Percentiles rank a stretch among this genome's conserved stretches.
Conservation (phyloP, 2,329 filamentous ascomycete genomes). For the Aurifilum marmelostoma region DNA sequence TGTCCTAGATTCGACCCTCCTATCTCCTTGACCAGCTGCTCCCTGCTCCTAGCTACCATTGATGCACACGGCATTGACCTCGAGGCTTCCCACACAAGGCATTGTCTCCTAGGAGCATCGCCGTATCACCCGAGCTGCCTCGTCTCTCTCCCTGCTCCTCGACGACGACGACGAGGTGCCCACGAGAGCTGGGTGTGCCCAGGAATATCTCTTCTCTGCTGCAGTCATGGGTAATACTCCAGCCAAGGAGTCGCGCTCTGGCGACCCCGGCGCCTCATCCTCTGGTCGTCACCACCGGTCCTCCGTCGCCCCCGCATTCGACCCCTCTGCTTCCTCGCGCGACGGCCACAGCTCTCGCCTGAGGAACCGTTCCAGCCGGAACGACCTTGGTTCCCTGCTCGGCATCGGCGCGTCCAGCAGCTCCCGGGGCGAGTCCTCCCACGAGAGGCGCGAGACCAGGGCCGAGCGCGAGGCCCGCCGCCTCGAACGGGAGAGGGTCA, state of each 20-base stretch:
- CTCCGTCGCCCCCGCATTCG: conserved; percentile 29
- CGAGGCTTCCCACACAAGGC: conserved; percentile 10
- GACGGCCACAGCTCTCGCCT: conserved; percentile 31
- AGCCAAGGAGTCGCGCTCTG: conserved; percentile 41
- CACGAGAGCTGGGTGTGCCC: conserved; percentile 16
- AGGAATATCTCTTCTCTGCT: conserved; percentile 10
- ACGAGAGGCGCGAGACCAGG: conserved; percentile 79
- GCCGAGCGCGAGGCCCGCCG: conserved; percentile 88
- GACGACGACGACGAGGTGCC: background rate
- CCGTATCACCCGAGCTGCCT: conserved; percentile 5
- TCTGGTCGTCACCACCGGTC: conserved; percentile 33
- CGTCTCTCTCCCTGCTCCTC: background rate
- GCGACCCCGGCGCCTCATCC: conserved; percentile 31
- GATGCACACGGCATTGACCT: conserved; percentile 5
- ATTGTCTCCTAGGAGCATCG: conserved; percentile 22
- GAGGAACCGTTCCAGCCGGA: conserved; percentile 43
- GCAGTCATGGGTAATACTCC: conserved; percentile 41
- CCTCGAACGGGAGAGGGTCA: conserved; percentile 77
- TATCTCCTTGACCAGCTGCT: background rate
- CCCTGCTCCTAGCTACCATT: background rate
- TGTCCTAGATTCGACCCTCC: background rate
- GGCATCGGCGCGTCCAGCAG: conserved; percentile 46
- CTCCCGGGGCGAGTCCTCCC: conserved; percentile 47
- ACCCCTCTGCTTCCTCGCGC: conserved; percentile 31
- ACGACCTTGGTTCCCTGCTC: conserved; percentile 51